These are phyloP conservation scores for Claviceps lovelessii DNA, from an alignment of 2,329 filamentous ascomycete species.

Conservation along the genomic window DNA sequence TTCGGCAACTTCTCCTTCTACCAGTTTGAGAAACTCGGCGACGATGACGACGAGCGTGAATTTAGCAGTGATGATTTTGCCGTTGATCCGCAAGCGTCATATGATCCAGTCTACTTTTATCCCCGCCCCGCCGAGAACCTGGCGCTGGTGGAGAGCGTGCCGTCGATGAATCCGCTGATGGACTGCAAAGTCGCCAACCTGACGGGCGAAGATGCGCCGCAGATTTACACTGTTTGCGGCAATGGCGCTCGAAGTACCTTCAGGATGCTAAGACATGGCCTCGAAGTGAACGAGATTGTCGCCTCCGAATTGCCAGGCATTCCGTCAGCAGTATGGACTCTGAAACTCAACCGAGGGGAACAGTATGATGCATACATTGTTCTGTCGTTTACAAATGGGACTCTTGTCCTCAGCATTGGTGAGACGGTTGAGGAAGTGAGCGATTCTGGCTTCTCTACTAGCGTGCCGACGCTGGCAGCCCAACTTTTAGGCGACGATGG, in stretches of 20 bases:
- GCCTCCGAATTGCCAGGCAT: conserved; percentile 79
- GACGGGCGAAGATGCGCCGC: conserved; percentile 82
- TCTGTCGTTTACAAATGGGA: conserved; percentile 81
- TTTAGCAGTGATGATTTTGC: conserved; percentile 75
- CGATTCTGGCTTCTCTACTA: conserved; percentile 81
- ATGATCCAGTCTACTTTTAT: conserved; percentile 72
- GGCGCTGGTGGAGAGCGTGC: conserved; percentile 68
- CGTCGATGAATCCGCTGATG: conserved; percentile 80
- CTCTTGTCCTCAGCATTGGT: conserved; percentile 83
- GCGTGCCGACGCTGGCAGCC: conserved; percentile 78
- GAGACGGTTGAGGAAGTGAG: conserved; percentile 94
- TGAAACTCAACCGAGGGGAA: conserved; percentile 68
- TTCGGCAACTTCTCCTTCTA: conserved; percentile 91
- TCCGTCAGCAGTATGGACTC: conserved; percentile 90
- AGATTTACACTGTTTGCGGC: conserved; percentile 88
- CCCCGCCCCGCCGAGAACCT: conserved; percentile 69
- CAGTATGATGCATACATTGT: conserved; percentile 90
- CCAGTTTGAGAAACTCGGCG: conserved; percentile 91
- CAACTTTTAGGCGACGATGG: conserved; percentile 90
- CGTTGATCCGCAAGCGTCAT: conserved; percentile 55
- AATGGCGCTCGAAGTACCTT: conserved; percentile 81
- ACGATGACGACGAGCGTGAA: conserved; percentile 81
- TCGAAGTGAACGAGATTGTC: conserved; percentile 92
- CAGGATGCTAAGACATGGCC: conserved; percentile 78
- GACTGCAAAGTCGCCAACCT: conserved; percentile 87